A percentile compares a stretch with the other conserved stretches of the same genome.
Evolutionary conservation across 805 yeast genomes (phyloP).

Genomic region (Yamadazyma sp.): DNA sequence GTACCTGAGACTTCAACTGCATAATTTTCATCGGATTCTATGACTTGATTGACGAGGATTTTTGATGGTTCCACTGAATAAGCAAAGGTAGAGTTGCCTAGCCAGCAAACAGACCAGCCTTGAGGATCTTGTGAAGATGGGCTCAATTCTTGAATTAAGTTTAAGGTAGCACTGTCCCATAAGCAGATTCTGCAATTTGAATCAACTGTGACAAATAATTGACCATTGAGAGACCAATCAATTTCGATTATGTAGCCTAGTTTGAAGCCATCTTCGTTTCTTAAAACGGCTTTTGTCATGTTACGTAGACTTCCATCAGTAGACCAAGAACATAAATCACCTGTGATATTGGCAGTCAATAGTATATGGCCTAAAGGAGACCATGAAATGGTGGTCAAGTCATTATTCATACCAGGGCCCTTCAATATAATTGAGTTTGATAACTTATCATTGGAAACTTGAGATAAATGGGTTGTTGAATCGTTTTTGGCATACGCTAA

Average conservation of each 20-base stretch:
- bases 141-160: constrained; percentile 29
- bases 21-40: constrained; percentile 2
- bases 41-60: constrained; percentile 51
- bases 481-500: constrained; percentile 56
- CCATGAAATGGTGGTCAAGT: constrained; percentile 50
- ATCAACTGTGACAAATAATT: constrained; percentile 59
- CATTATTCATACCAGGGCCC: constrained; percentile 27
- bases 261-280: constrained; percentile 11
- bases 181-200: constrained; percentile 38
- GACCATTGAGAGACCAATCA: constrained; percentile 59
- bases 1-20: constrained; percentile 24
- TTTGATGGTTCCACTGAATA: constrained; percentile 59
- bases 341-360: constrained; percentile 63
- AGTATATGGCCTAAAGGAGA: constrained; percentile 61
- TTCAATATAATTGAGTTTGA: constrained; percentile 27
- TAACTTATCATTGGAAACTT: constrained; percentile 25
- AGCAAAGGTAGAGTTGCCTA: constrained; percentile 65
- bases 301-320: constrained; percentile 63
- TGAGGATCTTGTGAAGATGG: constrained; percentile 3
- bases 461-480: constrained; percentile 45
- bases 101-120: constrained; percentile 66
- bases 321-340: constrained; percentile 80
- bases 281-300: constrained; percentile 23
- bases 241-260: constrained; percentile 47
- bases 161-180: constrained; percentile 57